Conservation (phyloP, 1,284 basidiomycete species). For the Porogramme epimiltina region DNA sequence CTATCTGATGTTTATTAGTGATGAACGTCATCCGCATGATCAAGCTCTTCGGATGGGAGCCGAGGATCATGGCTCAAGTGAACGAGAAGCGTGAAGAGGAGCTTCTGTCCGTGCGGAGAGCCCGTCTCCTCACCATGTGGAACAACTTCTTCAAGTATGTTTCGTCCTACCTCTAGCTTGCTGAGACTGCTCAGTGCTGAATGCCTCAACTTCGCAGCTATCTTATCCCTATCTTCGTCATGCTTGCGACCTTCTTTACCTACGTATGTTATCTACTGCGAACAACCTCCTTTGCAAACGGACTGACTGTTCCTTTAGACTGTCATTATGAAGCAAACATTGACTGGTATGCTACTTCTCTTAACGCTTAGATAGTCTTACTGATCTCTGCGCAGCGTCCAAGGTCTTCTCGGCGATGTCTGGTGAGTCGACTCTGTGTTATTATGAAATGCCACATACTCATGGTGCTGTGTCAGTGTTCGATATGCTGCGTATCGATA, state of each 20-base stretch:
- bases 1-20: conserved; percentile 21
- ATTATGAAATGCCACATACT: too few relatives aligned
- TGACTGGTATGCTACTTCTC: conserved; percentile 28
- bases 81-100: conserved; percentile 57
- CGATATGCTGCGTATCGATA: conserved; percentile 37
- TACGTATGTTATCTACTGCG: conserved; percentile 49
- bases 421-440: conserved; percentile 26
- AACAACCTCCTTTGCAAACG: not conserved
- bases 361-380: conserved; percentile 14
- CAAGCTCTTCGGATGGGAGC: conserved; percentile 45
- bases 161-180: not conserved
- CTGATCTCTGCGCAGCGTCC: conserved; percentile 31
- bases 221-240: conserved; percentile 64
- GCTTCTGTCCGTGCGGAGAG: conserved; percentile 46
- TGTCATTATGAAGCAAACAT: conserved; percentile 32
- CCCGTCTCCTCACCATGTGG: conserved; percentile 11
- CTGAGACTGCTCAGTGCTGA: not conserved
- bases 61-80: conserved; percentile 45
- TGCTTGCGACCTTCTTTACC: conserved; percentile 66
- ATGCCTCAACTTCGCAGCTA: conserved; percentile 39
- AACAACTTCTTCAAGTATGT: conserved; percentile 15
- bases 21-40: conserved; percentile 48
- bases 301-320: conserved; percentile 29
- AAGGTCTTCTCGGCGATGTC: conserved; percentile 42
- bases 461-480: conserved; percentile 32